phyloP scores from a whole-genome alignment of 768 basidiomycete genomes.

The Lactarius indigo region DNA sequence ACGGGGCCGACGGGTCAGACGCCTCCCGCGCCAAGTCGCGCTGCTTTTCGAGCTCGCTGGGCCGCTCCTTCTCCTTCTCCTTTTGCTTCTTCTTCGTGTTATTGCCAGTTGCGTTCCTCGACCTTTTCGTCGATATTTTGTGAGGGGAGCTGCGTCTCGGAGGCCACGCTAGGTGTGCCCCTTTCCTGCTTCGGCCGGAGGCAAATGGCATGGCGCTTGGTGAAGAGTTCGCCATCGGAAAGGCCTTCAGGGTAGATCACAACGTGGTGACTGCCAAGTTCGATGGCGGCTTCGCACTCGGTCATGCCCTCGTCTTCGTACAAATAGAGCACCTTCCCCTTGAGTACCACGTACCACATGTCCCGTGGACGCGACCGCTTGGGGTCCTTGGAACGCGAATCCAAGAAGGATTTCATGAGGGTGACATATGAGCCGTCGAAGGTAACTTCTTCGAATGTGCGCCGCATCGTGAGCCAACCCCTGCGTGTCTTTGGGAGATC shows the following conservation, averaged over 20 bases:
- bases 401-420: slow-evolving; percentile 76
- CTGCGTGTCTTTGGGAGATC: slow-evolving; percentile 65
- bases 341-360: slow-evolving; percentile 89
- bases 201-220: slow-evolving; percentile 86
- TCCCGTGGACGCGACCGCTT: slow-evolving; percentile 84
- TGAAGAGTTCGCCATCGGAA: slow-evolving; percentile 85
- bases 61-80: slow-evolving; percentile 34
- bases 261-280: slow-evolving; percentile 76
- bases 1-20: slow-evolving; percentile 56
- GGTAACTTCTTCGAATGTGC: slow-evolving; percentile 66
- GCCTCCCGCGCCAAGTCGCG: slow-evolving; percentile 44
- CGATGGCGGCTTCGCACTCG: slow-evolving; percentile 89
- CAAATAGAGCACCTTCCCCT: slow-evolving; percentile 86
- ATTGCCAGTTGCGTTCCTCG: slow-evolving; percentile 41
- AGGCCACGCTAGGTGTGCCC: slow-evolving; percentile 47
- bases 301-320: slow-evolving; percentile 91
- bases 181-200: slow-evolving; percentile 49
- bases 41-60: slow-evolving; percentile 31
- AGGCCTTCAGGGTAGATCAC: slow-evolving; percentile 70
- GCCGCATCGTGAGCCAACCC: slow-evolving; percentile 81
- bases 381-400: slow-evolving; percentile 80
- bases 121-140: slow-evolving; percentile 33
- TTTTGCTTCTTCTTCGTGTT: slow-evolving; percentile 43
- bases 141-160: slow-evolving; percentile 43
- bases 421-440: slow-evolving; percentile 71